Base-by-base conservation (phyloP, 352 stramenopile species). In the Phytophthora litchii region DNA sequence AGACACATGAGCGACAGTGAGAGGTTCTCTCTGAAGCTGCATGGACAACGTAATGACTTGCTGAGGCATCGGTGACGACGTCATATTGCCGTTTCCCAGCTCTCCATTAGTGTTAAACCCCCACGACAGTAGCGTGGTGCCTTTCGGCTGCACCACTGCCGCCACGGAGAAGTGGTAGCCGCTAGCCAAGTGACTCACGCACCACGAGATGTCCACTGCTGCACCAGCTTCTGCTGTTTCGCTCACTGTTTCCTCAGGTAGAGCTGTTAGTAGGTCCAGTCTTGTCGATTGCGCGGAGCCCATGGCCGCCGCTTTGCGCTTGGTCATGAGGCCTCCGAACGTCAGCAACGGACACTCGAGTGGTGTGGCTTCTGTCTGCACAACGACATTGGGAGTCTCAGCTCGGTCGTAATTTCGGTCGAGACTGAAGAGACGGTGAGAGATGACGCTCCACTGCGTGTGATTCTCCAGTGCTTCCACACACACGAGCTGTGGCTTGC, bases 141-240 rank as follows among this genome's bases (percentile, higher is more conserved):
- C 63, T 49, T 84, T 75, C 0, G 60, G 54, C 23, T 70, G 69
- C 50, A 64, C 71, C 6, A 80, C 69, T 1, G 74, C 76, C 2
- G 70, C 76, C 11, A 89, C 54, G 3, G 83, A 88, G 61, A 91
- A 93, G 42, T 84, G 74, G 51, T 73, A 57, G 0, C 83, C 83
- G 1, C 67, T 83, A 1, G 79, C 74, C 42, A 93, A 47, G 32
- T 89, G 78, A 17, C 65, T 82, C 19, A 89, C 56, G 51, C 76
- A 83, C 58, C 80, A 72, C 5, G 68, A 60, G 11, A 54, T 14
- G 38, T 66, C 60, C 11, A 31, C 10, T 43, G 40, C 52, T 52
- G 43, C 16, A 29, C 32, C 21, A 5, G 34, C 34, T 13, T 57
- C 37, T 16, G 41, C 10, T 14, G 50, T 4, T 13, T 58, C 48